Base-by-base conservation (phyloP, 1,139 yeast genomes). In the Tardiomyces depauwii region DNA sequence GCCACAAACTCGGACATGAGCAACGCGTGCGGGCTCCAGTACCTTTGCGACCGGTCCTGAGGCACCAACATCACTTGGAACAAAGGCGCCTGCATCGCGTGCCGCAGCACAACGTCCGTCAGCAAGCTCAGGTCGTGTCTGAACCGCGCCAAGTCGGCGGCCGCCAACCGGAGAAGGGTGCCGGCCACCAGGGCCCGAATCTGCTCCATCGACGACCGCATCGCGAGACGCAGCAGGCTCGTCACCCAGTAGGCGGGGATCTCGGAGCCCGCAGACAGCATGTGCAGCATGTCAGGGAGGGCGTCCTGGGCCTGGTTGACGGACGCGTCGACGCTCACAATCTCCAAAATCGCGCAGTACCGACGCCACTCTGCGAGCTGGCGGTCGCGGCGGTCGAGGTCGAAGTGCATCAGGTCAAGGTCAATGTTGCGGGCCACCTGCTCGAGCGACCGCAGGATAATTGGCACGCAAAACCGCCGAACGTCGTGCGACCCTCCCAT, bases 301-400 rank as follows among this genome's bases (percentile, higher is more conserved):
- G 94, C 93, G 12, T 88, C 96, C 54, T 81, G 81, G 0, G 91
- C 80, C 62, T 88, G 96, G 57, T 88, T 89, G 55, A 85, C 67
- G 0, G 96, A 84, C 0, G 95, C 81, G 60, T 88, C 96, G 43
- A 88, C 74, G 1, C 88, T 93, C 39, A 86, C 66, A 43, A 88
- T 82, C 58, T 88, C 95, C 53, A 78, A 82, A 13, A 88, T 65
- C 0, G 95, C 84, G 32, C 78, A 71, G 56, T 71, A 88, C 50
- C 86, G 71, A 43, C 76, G 73, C 96, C 96, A 88, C 42, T 78
- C 77, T 14, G 67, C 68, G 36, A 76, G 56, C 44, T 72, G 69
- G 2, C 56, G 54, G 0, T 58, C 57, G 2, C 55, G 23, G 5
- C n/a, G 16, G 16, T 30, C 36, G 16, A 30, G 36, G 10, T 47